These are phyloP conservation scores for Coffea humblotiana DNA, from an alignment of 305 asterid genomes.

Conservation along the genomic window DNA sequence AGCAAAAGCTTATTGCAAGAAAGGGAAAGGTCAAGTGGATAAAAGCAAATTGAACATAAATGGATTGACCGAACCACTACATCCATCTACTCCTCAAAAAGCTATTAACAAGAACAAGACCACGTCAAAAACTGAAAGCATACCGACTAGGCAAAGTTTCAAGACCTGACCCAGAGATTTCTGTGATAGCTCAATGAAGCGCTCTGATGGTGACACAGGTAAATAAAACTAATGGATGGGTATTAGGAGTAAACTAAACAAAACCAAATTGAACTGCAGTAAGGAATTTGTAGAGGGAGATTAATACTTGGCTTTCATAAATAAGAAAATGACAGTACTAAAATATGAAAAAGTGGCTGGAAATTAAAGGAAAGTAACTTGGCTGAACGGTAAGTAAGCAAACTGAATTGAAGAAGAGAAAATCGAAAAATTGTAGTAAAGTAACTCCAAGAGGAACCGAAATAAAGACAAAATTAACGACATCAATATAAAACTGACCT, in stretches of 20 bases:
- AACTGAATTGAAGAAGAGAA: slow-evolving; percentile 38
- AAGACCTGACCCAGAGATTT: background rate
- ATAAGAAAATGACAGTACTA: slow-evolving; percentile 10
- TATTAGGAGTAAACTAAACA: slow-evolving; percentile 1
- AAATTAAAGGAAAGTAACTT: slow-evolving; percentile 30
- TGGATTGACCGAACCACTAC: background rate
- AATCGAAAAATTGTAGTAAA: slow-evolving; percentile 35
- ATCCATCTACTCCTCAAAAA: background rate
- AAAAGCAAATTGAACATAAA: background rate
- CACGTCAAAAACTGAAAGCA: background rate
- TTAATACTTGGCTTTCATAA: slow-evolving; percentile 11
- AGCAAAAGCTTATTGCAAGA: background rate
- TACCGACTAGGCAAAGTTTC: background rate
- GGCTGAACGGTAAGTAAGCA: slow-evolving; percentile 42
- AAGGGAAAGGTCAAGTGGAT: background rate
- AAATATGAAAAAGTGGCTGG: slow-evolving; percentile 24
- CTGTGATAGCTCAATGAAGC: background rate
- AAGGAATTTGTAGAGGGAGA: slow-evolving; percentile 16
- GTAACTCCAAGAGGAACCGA: slow-evolving; percentile 48
- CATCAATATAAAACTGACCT: slow-evolving; percentile 77
- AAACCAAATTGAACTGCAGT: background rate
- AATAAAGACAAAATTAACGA: slow-evolving; percentile 47
- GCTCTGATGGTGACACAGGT: background rate
- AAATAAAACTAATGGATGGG: background rate
- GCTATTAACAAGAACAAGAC: background rate